Evolutionary conservation across 164 flowering plant species (phyloP).

Genomic region (Sedum album): DNA sequence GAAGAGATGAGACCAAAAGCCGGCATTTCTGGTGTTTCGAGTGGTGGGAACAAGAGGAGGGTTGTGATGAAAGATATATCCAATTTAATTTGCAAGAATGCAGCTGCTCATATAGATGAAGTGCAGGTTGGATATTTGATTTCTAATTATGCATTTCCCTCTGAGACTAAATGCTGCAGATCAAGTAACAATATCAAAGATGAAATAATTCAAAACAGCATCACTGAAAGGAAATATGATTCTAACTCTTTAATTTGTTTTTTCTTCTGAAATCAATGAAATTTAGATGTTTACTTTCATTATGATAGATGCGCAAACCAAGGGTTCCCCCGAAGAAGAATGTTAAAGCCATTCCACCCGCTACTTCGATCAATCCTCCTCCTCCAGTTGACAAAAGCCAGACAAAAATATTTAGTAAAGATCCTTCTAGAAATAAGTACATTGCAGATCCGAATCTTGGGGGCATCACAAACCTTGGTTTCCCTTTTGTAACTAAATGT

Average conservation of each 20-base stretch:
- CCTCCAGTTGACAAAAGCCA: neutral
- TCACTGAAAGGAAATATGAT: no score
- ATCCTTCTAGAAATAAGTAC: neutral
- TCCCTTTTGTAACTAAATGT: neutral
- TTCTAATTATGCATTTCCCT: conserved; percentile 1
- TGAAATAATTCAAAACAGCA: no score
- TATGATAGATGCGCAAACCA: neutral
- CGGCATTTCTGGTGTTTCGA: conserved; percentile 8
- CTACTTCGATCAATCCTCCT: neutral
- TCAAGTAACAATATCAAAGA: neutral
- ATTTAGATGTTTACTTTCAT: neutral
- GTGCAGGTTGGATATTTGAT: conserved; percentile 15
- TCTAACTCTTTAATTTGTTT: neutral
- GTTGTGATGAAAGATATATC: conserved; percentile 32
- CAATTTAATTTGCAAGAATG: conserved; percentile 16
- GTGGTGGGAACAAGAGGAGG: conserved; percentile 24
- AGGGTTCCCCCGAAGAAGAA: neutral
- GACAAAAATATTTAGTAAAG: neutral
- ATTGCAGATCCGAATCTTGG: neutral
- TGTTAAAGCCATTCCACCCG: neutral
- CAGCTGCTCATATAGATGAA: conserved; percentile 6
- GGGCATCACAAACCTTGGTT: neutral
- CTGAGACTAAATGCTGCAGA: neutral
- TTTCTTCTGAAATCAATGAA: neutral
- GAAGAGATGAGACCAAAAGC: conserved; percentile 20